A percentile compares a stretch with the other conserved stretches of the same genome.
These are phyloP conservation scores for Biscogniauxia marginata DNA, from an alignment of 2,329 filamentous ascomycete species.

Conservation along the genomic window DNA sequence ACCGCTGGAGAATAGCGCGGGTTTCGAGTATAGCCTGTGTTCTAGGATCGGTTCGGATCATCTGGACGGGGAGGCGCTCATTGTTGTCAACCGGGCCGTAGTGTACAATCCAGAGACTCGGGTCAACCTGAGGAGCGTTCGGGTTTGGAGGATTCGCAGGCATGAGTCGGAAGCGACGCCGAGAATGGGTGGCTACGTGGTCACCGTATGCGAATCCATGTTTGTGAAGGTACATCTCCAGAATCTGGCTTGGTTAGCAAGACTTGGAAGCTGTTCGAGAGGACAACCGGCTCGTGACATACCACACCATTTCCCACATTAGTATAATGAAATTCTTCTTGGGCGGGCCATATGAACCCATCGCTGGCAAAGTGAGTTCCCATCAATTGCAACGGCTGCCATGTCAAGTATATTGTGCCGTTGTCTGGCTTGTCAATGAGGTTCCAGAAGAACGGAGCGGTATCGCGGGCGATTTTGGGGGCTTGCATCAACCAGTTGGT, in stretches of 20 bases:
- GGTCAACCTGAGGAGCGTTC: slow-evolving; percentile 70
- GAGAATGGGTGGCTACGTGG: slow-evolving; percentile 70
- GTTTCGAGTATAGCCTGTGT: slow-evolving; percentile 60
- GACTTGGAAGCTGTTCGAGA: slow-evolving; percentile 7
- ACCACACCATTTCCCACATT: slow-evolving; percentile 64
- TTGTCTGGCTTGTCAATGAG: slow-evolving; percentile 82
- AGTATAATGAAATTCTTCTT: slow-evolving; percentile 73
- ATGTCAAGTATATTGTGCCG: slow-evolving; percentile 79
- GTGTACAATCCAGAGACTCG: slow-evolving; percentile 86
- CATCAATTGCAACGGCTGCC: slow-evolving; percentile 76
- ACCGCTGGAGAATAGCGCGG: slow-evolving; percentile 64
- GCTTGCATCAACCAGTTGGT: slow-evolving; percentile 81
- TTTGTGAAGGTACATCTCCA: slow-evolving; percentile 87
- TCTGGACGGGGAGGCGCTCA: slow-evolving; percentile 68
- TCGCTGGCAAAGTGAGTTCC: slow-evolving; percentile 81
- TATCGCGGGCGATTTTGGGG: slow-evolving; percentile 80
- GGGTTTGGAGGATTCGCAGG: slow-evolving; percentile 68
- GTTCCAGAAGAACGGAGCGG: slow-evolving; percentile 88
- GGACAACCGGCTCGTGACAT: slow-evolving; percentile 27
- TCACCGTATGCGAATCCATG: slow-evolving; percentile 79
- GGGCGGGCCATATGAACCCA: slow-evolving; percentile 86
- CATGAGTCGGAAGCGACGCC: slow-evolving; percentile 82
- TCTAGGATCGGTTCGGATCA: slow-evolving; percentile 63
- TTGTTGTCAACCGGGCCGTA: slow-evolving; percentile 76
- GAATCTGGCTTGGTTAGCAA: slow-evolving; percentile 53